phyloP scores from a whole-genome alignment of 768 basidiomycete genomes.

The Russula griseocarnosa region DNA sequence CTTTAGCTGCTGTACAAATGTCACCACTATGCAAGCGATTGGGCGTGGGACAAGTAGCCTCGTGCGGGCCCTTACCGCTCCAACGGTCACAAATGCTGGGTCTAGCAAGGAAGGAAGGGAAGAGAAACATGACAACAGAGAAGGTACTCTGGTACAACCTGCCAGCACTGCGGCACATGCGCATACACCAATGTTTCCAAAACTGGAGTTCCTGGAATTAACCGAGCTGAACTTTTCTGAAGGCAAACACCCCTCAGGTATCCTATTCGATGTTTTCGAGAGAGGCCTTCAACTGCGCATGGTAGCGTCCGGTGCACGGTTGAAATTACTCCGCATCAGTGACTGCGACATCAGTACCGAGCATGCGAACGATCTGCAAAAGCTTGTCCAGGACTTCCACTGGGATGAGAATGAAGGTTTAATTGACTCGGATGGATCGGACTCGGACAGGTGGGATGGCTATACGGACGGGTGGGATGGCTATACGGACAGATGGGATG shows the following conservation, averaged over 20 bases:
- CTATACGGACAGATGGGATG: too few species aligned
- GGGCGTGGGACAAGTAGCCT: conserved; percentile 4
- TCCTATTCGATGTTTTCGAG: not conserved
- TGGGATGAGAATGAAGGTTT: not conserved
- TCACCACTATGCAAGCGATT: not conserved
- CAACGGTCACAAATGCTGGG: not conserved
- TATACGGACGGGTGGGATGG: too few species aligned
- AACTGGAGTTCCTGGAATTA: conserved; percentile 3
- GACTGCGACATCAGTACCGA: too few species aligned
- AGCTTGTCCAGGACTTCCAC: conserved; percentile 1
- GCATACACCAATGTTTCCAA: not conserved
- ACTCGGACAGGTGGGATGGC: too few species aligned
- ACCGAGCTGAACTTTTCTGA: not conserved
- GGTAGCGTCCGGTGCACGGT: too few species aligned
- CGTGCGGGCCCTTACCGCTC: conserved; percentile 6
- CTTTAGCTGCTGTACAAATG: conserved; percentile 4
- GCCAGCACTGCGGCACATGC: not conserved
- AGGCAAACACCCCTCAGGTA: not conserved
- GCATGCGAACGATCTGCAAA: not conserved
- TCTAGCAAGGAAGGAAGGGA: not conserved
- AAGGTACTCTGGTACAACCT: not conserved
- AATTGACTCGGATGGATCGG: too few species aligned
- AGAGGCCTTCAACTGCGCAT: not conserved
- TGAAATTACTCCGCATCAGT: too few species aligned
- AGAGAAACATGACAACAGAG: not conserved